Percentiles rank a stretch among this genome's conserved stretches.
Conservation (phyloP, 768 basidiomycete genomes). For the Amanita brunnescens region DNA sequence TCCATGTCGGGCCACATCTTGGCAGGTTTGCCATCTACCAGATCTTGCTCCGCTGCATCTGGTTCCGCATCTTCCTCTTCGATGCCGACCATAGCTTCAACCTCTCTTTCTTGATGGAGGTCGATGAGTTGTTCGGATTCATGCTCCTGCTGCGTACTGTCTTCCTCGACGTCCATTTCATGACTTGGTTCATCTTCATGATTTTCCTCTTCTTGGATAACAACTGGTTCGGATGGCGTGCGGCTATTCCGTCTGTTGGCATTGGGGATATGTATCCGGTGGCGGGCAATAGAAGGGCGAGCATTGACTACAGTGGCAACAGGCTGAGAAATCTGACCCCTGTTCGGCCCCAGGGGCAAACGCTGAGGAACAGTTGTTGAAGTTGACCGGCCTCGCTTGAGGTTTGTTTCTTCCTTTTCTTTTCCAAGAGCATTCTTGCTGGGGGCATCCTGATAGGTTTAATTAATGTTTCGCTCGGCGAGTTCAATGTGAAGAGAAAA, state of each 20-base stretch:
- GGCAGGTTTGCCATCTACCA: conserved; percentile 29
- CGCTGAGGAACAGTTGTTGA: conserved; percentile 59
- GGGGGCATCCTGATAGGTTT: conserved; percentile 32
- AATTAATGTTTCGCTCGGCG: conserved; percentile 1
- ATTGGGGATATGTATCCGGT: conserved; percentile 20
- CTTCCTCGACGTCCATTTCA: conserved; percentile 63
- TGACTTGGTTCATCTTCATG: conserved; percentile 28
- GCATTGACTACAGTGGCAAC: conserved; percentile 32
- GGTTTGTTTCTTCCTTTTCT: conserved; percentile 59
- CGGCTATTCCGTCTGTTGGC: conserved; percentile 32
- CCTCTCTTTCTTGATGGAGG: conserved; percentile 44
- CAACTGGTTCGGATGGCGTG: conserved; percentile 31
- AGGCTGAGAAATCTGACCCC: conserved; percentile 28
- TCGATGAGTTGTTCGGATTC: conserved; percentile 27
- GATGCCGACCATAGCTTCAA: conserved; percentile 55
- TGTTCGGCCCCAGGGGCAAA: conserved; percentile 55
- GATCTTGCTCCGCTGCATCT: conserved; percentile 16
- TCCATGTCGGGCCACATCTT: conserved; percentile 71
- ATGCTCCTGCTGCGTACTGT: conserved; percentile 19
- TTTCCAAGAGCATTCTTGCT: conserved; percentile 43
- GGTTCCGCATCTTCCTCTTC: conserved; percentile 38
- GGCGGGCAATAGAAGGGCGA: conserved; percentile 25
- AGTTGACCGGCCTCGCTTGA: conserved; percentile 60
- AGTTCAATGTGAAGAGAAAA: conserved; percentile 7
- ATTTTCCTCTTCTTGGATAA: conserved; percentile 32